Base-by-base conservation (phyloP, 768 basidiomycete genomes). In the Termitomyces sp. region DNA sequence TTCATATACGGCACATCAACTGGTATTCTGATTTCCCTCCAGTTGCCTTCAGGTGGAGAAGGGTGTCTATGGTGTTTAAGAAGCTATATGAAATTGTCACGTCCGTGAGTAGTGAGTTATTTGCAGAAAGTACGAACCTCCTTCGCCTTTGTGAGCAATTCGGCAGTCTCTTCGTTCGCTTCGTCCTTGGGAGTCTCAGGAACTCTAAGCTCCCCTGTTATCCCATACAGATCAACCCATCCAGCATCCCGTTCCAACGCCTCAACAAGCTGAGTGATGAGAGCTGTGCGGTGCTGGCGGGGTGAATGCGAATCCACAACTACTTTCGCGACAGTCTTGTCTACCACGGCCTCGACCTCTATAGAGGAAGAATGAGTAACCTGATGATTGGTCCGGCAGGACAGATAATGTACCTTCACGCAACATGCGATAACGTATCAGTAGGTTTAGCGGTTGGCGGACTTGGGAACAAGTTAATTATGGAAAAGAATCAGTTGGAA, bases 1-100 rank as follows among this genome's bases (percentile, higher is more conserved):
- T 87, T 85, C 80, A 92, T 87, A 58, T 76, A 76, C 0, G 94
- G 94, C 33, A 95, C 80, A 66, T 95, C 94, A 5, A 95, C 88
- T 28, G 93, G 92, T 50, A 95, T 91, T 58, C 77, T 80, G 47
- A 95, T 81, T 63, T 88, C 84, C 47, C 86, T 80, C 92, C 93
- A 96, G 18, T 75, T 64, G 16, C 79, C 78, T 63, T 71, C 67
- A 13, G 77, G 66, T 13, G 70, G 61, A 47, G 70, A 62, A n/a
- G 76, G 71, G 61, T 77, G 75, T 63, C 74, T 76, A 57, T 80
- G 78, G 56, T 68, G 70, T 26, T 74, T 74, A 36, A 87, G 68
- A 26, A 72, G 71, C 82, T 82, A 61, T 13, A 55, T 38, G 26
- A 47, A 16, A 55, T 38, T 0, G 54, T 61, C 35, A 61, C 46